phyloP scores from a whole-genome alignment of 805 yeast species.

The Starmerella roubikii region DNA sequence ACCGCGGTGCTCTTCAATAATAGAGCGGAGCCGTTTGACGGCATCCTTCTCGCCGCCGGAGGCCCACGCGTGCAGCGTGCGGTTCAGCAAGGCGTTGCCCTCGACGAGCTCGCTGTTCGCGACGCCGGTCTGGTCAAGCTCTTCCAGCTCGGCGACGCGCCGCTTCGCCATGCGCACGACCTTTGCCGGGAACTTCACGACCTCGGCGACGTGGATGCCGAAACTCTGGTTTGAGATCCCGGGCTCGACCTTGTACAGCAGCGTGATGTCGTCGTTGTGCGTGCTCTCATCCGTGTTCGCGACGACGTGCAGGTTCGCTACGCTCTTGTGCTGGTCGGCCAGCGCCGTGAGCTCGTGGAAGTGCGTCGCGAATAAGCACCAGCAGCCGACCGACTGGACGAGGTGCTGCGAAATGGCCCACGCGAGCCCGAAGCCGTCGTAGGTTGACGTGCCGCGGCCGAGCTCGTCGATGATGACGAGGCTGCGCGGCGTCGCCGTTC shows the following conservation, averaged over 20 bases:
- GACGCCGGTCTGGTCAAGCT: conserved; percentile 34
- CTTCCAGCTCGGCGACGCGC: conserved; percentile 78
- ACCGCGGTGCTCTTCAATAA: conserved; percentile 1
- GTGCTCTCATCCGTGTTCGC: conserved; percentile 34
- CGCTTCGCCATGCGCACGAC: conserved; percentile 92
- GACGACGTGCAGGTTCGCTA: conserved; percentile 77
- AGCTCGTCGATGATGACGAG: conserved; percentile 84
- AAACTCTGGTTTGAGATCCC: conserved; percentile 95
- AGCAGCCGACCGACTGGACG: conserved; percentile 55
- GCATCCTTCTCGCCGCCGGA: conserved; percentile 13
- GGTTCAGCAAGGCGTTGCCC: conserved; percentile 41
- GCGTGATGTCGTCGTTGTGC: conserved; percentile 56
- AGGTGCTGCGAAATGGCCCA: conserved; percentile 90
- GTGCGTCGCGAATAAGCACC: conserved; percentile 89
- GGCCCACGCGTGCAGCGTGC: conserved; percentile 32
- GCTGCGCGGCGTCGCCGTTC: conserved; percentile 64
- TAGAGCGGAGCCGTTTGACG: conserved; percentile 8
- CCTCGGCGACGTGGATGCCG: conserved; percentile 95
- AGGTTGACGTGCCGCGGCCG: conserved; percentile 87
- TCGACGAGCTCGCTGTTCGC: conserved; percentile 36
- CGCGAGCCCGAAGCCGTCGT: conserved; percentile 96
- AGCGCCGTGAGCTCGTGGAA: conserved; percentile 88
- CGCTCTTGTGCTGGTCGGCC: conserved; percentile 44
- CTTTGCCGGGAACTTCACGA: conserved; percentile 82
- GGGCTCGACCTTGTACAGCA: conserved; percentile 84